A percentile compares a stretch with the other conserved stretches of the same genome.
Evolutionary conservation across 2,329 filamentous ascomycete genomes (phyloP).

Genomic region (Leptographium lundbergii): DNA sequence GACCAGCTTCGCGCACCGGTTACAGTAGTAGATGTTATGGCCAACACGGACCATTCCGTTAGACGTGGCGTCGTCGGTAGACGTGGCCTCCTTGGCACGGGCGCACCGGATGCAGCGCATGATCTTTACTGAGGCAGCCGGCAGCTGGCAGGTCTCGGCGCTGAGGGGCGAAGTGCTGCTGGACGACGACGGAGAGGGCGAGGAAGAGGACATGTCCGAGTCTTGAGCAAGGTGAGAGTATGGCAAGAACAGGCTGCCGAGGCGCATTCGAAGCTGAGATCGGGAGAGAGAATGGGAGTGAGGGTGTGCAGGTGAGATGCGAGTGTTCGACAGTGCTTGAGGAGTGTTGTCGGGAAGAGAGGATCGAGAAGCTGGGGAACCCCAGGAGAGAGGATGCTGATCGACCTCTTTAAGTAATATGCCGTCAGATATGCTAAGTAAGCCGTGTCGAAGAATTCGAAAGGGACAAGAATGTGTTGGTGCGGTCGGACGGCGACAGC

Average conservation of each 20-base stretch:
- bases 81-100: constrained; percentile 45
- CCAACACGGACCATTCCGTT: constrained; percentile 53
- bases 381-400: neutral
- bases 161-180: constrained; percentile 22
- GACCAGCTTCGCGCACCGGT: constrained; percentile 49
- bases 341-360: no score
- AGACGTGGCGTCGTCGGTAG: constrained; percentile 43
- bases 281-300: no score
- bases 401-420: neutral
- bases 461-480: constrained; percentile 10
- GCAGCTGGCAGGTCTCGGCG: constrained; percentile 34
- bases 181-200: constrained; percentile 22
- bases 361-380: no score
- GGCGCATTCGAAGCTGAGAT: neutral
- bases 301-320: no score
- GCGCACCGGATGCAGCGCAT: constrained; percentile 52
- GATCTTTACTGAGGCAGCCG: constrained; percentile 42
- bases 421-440: neutral
- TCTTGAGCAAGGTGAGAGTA: no score
- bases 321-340: no score
- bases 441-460: neutral
- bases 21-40: constrained; percentile 54
- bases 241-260: neutral
- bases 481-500: neutral
- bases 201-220: constrained; percentile 17